Evolutionary conservation across 2,329 filamentous ascomycete species (phyloP), one percentile per base, ranked within the genome.

Genomic region (Epicoccum nigrum): DNA sequence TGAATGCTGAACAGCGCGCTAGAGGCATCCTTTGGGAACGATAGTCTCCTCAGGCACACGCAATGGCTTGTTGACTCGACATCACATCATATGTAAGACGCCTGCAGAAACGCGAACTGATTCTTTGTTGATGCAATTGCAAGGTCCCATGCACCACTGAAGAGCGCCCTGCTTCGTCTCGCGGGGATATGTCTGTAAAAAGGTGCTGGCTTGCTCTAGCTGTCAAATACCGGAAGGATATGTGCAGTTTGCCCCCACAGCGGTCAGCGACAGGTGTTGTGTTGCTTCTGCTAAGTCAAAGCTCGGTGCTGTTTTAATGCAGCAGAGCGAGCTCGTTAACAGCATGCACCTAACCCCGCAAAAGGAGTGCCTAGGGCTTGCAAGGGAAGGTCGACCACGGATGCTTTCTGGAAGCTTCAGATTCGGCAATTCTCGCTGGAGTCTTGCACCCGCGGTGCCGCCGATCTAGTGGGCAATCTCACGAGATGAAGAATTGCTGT

Each of bases 301-400:
- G 58, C 58, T 37, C 39, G 25, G 27, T 30, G 49, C 54, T 51
- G 59, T 58, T 55, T 63, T 56, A 54, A 68, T 63, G 59, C 62
- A 52, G 59, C 62, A 58, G 56, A 58, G 59, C 45, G 53, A 53
- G 54, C 57, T 62, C 38, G 55, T 62, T 60, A 63, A 62, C 58
- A 45, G 32, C 45, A 52, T 59, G 45, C 60, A 55, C 60, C 54
- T 39, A 64, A 66, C 64, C 68, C 68, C 68, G 65, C 68, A 69
- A 63, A 60, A 61, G 58, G 56, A 48, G 55, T 61, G 50, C 47
- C 44, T 62, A 48, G 45, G 37, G 32, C 43, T 55, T 57, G 58
- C 65, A 65, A 66, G 65, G 64, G 61, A 63, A 62, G 56, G 57
- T 56, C 55, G 25, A 59, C 59, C 53, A 59, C 54, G 59, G 63